Base-by-base conservation (phyloP, 768 basidiomycete species). In the Boletus reticulatus region DNA sequence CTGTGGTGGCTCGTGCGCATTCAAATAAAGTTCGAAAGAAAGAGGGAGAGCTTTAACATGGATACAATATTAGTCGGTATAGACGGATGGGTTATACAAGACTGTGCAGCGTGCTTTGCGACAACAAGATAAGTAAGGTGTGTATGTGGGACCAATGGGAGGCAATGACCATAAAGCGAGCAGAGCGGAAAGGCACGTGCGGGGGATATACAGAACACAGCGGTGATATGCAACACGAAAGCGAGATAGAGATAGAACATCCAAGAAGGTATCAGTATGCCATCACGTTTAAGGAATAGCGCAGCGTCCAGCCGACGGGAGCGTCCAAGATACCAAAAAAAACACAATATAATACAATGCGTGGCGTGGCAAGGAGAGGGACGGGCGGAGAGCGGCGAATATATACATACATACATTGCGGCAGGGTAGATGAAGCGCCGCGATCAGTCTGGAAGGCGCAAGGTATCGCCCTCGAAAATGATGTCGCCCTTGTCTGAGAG, bases 401-500 rank as follows among this genome's bases (percentile, higher is more conserved):
- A 22, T 41, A 44, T n/a, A 20, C 34, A 57, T 29, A 36, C 53
- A 22, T 42, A 37, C 39, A 52, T 14, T 37, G 49, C 13, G 27
- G 22, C 17, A 24, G 27, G 20, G 24, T 2, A 36, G 29, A 57
- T 16, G n/a, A 4, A 31, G 16, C 4, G n/a, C 12, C 31, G 17
- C 22, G 22, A 22, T 62, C 52, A 71, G 20, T 63, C 62, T 9
- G 61, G 56, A 41, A 71, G 68, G 57, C 70, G 70, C 7, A 71
- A 57, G 27, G 67, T 73, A 36, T 85, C 84, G 6, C 83, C 84
- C 64, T 83, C 80, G 44, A 83, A 75, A 27, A 76, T 60, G 9
- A 84, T 71, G 38, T 76, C 69, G 0, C 81, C 80, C 54, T 73
- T 73, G 29, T 80, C 82, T 38, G 78, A 74, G 47, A 84, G 61